Evolutionary conservation across 805 yeast species (phyloP).

Genomic region (Yarrowia porcina): DNA sequence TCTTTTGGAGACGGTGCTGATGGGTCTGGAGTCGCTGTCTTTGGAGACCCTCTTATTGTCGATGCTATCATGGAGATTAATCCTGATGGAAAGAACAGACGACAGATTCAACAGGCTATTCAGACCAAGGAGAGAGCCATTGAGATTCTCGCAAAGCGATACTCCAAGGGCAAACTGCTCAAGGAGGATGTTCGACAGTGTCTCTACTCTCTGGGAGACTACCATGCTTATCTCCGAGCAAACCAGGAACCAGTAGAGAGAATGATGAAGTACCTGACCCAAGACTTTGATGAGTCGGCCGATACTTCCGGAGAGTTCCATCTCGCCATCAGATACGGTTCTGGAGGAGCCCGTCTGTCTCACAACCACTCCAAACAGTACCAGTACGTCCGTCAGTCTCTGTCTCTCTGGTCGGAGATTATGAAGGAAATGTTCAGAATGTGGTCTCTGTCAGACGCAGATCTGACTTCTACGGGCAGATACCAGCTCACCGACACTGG

Average conservation of each 20-base stretch:
- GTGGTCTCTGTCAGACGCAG: conserved; percentile 76
- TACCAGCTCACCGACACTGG: conserved; percentile 70
- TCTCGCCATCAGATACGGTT: conserved; percentile 63
- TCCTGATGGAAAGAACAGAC: conserved; percentile 55
- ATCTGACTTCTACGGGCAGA: conserved; percentile 50
- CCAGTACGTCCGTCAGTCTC: conserved; percentile 70
- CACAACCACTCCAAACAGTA: conserved; percentile 72
- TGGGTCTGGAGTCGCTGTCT: conserved; percentile 38
- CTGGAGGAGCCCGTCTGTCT: conserved; percentile 65
- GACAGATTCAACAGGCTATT: conserved; percentile 55
- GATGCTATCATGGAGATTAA: conserved; percentile 67
- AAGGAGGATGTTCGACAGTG: conserved; percentile 69
- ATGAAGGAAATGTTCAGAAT: conserved; percentile 74
- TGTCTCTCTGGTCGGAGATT: conserved; percentile 70
- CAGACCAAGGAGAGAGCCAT: conserved; percentile 67
- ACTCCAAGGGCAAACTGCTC: conserved; percentile 38
- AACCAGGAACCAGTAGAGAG: conserved; percentile 65
- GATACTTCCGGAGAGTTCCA: conserved; percentile 40
- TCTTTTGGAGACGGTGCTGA: conserved; percentile 36
- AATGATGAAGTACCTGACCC: conserved; percentile 53
- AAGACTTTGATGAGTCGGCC: conserved; percentile 44
- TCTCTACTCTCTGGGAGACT: conserved; percentile 74
- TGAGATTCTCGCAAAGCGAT: conserved; percentile 53
- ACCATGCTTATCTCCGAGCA: conserved; percentile 65
- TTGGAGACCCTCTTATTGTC: conserved; percentile 57